phyloP scores from a whole-genome alignment of 2,329 filamentous ascomycete genomes.

The Chalara sp. region DNA sequence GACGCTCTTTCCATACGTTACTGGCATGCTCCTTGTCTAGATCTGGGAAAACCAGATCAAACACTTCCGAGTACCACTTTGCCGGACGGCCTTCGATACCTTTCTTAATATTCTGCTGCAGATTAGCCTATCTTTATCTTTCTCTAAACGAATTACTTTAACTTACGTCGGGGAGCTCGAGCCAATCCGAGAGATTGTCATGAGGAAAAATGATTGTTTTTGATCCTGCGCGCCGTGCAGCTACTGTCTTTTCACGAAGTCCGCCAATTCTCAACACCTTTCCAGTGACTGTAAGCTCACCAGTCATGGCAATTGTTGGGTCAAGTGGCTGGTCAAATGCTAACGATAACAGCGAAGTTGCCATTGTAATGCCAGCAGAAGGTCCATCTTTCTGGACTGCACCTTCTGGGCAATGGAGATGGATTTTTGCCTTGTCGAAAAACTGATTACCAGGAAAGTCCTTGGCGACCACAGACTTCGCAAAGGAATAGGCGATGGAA shows the following conservation, averaged over 20 bases:
- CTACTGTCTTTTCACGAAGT: conserved; percentile 93
- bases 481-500: conserved; percentile 89
- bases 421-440: conserved; percentile 91
- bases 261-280: conserved; percentile 95
- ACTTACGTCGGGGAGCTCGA: conserved; percentile 91
- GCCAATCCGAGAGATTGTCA: conserved; percentile 95
- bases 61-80: conserved; percentile 91
- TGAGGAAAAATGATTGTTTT: conserved; percentile 91
- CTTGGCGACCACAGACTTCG: conserved; percentile 80
- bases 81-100: conserved; percentile 88
- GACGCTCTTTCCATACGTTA: conserved; percentile 42
- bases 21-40: conserved; percentile 70
- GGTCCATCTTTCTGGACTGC: conserved; percentile 93
- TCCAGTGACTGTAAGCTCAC: conserved; percentile 91
- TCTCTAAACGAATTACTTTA: too few relatives aligned
- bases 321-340: conserved; percentile 73
- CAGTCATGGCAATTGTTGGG: conserved; percentile 93
- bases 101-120: conserved; percentile 85
- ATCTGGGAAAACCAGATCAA: conserved; percentile 80
- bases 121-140: too few relatives aligned
- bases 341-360: conserved; percentile 82
- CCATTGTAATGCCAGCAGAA: conserved; percentile 95
- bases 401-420: conserved; percentile 93
- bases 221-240: conserved; percentile 84
- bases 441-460: conserved; percentile 87